Conservation (phyloP, 345 rosid genomes). For the Arabidopsis suecica region DNA sequence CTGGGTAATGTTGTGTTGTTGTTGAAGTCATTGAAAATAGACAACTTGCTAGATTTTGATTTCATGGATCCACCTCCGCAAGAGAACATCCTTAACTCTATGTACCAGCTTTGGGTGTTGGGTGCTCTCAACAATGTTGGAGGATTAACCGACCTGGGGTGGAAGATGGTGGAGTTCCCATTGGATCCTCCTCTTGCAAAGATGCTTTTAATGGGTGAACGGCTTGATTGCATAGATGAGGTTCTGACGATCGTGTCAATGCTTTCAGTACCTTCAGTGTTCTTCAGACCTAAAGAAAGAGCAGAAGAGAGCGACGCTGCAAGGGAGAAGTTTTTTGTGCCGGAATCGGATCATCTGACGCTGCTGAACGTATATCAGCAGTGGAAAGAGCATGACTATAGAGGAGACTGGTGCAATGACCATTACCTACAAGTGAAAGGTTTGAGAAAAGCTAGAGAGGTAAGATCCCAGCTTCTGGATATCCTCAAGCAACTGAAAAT, state of each 20-base stretch:
- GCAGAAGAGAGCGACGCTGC: slow-evolving; percentile 97
- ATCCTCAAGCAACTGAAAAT: slow-evolving; percentile 85
- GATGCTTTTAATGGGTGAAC: slow-evolving; percentile 97
- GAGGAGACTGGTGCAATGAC: slow-evolving; percentile 95
- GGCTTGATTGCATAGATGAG: slow-evolving; percentile 77
- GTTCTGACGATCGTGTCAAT: slow-evolving; percentile 96
- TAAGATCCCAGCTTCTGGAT: slow-evolving; percentile 92
- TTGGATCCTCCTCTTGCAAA: slow-evolving; percentile 98
- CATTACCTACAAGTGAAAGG: slow-evolving; percentile 91
- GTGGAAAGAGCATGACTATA: slow-evolving; percentile 94
- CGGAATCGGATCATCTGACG: slow-evolving; percentile 93
- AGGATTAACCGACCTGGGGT: slow-evolving; percentile 80
- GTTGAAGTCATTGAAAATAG: slow-evolving; percentile 90
- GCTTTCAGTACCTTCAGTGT: slow-evolving; percentile 99
- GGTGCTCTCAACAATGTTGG: slow-evolving; percentile 96
- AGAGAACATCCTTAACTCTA: slow-evolving; percentile 95
- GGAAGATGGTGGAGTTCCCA: slow-evolving; percentile 99
- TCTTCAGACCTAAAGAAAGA: slow-evolving; percentile 95
- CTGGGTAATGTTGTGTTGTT: slow-evolving; percentile 93
- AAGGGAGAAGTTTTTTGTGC: slow-evolving; percentile 87
- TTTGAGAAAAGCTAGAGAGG: slow-evolving; percentile 87
- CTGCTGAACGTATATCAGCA: slow-evolving; percentile 85
- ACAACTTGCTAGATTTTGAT: slow-evolving; percentile 90
- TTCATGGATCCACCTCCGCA: slow-evolving; percentile 99
- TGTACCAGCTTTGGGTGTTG: slow-evolving; percentile 98